Conservation (phyloP, 2,329 filamentous ascomycete species). For the Trichoderma atrobrunneum region DNA sequence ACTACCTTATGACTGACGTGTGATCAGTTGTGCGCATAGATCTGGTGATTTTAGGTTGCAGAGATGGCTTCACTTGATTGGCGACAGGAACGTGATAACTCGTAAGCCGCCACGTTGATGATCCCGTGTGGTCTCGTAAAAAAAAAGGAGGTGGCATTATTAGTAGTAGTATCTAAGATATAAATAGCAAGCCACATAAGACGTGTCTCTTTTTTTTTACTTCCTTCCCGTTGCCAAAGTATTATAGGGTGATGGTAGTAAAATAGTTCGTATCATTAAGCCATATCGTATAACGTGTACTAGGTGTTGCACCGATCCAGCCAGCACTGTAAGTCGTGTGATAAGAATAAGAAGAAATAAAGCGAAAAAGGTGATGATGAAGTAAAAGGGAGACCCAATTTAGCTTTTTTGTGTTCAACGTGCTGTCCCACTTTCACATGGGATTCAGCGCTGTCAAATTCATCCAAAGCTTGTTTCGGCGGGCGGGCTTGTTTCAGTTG, state of each 20-base stretch:
- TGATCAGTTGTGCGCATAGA: neutral
- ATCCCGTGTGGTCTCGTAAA: slow-evolving; percentile 11
- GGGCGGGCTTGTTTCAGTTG: neutral
- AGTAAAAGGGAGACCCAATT: neutral
- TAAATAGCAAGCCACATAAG: slow-evolving; percentile 13
- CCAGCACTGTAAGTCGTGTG: slow-evolving; percentile 17
- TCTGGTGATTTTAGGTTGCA: neutral
- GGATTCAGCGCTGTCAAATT: neutral
- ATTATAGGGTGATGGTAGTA: neutral
- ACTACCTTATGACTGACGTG: neutral
- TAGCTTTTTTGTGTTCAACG: neutral
- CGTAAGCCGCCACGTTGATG: slow-evolving; percentile 17
- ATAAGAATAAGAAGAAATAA: neutral
- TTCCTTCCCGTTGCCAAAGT: neutral
- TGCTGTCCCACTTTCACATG: neutral
- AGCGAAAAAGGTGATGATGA: neutral
- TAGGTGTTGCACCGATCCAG: slow-evolving; percentile 18
- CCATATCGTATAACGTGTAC: slow-evolving; percentile 16
- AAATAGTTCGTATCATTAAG: slow-evolving; percentile 13
- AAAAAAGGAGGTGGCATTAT: slow-evolving; percentile 9
- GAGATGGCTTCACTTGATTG: slow-evolving; percentile 7
- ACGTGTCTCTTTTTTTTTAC: slow-evolving; percentile 1
- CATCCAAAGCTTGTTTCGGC: neutral
- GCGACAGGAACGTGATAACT: neutral
- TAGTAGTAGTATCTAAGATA: slow-evolving; percentile 6